Conservation (phyloP, 768 basidiomycete genomes). For the Tulasnella sp. region DNA sequence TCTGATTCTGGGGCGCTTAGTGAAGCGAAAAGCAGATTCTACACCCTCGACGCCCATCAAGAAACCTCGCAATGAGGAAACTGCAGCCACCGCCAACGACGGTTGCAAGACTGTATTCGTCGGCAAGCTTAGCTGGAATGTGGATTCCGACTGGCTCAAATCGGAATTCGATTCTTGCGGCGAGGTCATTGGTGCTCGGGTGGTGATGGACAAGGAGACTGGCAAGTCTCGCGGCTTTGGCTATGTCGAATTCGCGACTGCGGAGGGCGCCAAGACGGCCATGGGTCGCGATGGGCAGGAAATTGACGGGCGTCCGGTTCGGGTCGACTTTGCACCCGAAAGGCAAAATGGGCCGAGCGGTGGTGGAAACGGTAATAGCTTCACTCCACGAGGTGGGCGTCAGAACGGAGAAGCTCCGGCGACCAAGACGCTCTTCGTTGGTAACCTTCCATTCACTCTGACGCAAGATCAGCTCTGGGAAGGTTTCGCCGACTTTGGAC, state of each 20-base stretch:
- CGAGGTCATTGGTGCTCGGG: constrained; percentile 63
- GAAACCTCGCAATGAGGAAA: constrained; percentile 62
- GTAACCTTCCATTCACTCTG: constrained; percentile 71
- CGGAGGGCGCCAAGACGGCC: constrained; percentile 67
- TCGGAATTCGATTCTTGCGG: constrained; percentile 84
- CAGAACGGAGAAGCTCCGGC: constrained; percentile 35
- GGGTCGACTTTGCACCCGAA: constrained; percentile 73
- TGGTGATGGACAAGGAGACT: constrained; percentile 62
- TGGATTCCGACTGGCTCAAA: constrained; percentile 90
- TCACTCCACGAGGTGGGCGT: constrained; percentile 56
- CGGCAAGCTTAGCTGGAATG: constrained; percentile 88
- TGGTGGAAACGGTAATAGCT: constrained; percentile 23
- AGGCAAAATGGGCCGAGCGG: constrained; percentile 67
- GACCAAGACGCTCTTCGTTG: constrained; percentile 40
- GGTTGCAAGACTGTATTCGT: constrained; percentile 73
- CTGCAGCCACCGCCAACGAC: constrained; percentile 29
- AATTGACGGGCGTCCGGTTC: constrained; percentile 82
- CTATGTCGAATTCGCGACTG: constrained; percentile 63
- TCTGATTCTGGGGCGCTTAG: too few relatives aligned
- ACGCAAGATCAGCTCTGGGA: constrained; percentile 82
- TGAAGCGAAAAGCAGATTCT: constrained; percentile 74
- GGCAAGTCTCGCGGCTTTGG: constrained; percentile 79
- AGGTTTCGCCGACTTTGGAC: constrained; percentile 76
- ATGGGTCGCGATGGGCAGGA: constrained; percentile 63
- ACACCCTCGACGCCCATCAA: constrained; percentile 50